Percentiles rank a stretch among this genome's conserved stretches.
phyloP scores from a whole-genome alignment of 2,329 filamentous ascomycete species.

The Cryphonectria japonica region DNA sequence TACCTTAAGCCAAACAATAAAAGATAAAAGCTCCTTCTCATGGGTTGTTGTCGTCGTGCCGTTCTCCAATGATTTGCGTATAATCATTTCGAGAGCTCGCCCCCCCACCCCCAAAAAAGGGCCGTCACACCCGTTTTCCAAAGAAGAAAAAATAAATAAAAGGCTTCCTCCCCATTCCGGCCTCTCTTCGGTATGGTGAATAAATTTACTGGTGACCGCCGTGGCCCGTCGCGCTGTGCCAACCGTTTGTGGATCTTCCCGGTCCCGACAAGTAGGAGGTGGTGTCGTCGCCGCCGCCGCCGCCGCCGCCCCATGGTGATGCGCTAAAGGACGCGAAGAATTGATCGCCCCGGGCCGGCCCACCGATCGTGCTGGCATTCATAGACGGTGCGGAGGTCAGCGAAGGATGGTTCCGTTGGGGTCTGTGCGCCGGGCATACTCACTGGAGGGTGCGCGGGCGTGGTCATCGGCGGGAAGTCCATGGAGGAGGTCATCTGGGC shows the following conservation, averaged over 20 bases:
- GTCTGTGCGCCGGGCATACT: conserved; percentile 16
- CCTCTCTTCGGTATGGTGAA: neutral
- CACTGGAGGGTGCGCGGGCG: conserved; percentile 24
- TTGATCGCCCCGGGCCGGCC: conserved; percentile 15
- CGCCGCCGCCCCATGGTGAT: conserved; percentile 14
- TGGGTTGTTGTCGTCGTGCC: neutral
- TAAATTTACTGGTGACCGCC: conserved; percentile 6
- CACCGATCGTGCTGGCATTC: conserved; percentile 18
- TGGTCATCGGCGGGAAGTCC: conserved; percentile 25
- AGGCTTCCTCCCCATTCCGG: neutral
- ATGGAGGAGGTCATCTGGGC: conserved; percentile 19
- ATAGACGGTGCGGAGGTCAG: conserved; percentile 24
- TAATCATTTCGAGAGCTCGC: neutral
- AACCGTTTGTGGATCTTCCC: conserved; percentile 20
- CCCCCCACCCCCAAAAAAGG: no score
- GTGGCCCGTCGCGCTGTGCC: conserved; percentile 13
- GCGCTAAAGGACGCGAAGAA: conserved; percentile 24
- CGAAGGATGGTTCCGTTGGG: neutral
- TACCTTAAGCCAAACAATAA: neutral
- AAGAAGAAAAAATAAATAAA: neutral
- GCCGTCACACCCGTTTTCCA: neutral
- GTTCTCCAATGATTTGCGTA: neutral
- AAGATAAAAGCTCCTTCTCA: neutral
- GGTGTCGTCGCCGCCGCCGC: conserved; percentile 14
- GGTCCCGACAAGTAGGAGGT: conserved; percentile 18